These are phyloP conservation scores for Sporothrix sp. DNA, from an alignment of 2,329 filamentous ascomycete species.

Conservation along the genomic window DNA sequence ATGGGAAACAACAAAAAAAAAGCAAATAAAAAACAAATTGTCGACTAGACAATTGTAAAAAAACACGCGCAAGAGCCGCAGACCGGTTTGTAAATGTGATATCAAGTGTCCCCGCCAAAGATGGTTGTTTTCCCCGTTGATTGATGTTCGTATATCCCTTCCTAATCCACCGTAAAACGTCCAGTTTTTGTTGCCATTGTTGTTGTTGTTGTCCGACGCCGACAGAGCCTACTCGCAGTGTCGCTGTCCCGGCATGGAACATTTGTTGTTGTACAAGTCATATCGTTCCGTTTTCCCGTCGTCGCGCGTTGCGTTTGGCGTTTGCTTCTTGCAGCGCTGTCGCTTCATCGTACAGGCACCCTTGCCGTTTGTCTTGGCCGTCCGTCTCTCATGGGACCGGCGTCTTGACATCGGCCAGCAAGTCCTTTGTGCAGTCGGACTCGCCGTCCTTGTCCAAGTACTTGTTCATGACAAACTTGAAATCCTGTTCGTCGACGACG, in stretches of 20 bases:
- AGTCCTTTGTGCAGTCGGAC: conserved; percentile 2
- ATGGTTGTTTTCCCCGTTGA: neutral
- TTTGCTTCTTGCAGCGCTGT: no score
- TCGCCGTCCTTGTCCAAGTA: conserved; percentile 38
- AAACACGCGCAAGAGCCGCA: neutral
- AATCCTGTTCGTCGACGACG: conserved; percentile 80
- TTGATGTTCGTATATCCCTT: no score
- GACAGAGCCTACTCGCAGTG: no score
- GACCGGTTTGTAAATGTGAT: conserved; percentile 6
- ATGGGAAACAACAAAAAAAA: neutral
- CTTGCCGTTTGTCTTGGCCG: no score
- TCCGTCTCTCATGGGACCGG: neutral
- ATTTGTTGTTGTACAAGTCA: neutral
- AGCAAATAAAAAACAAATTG: neutral
- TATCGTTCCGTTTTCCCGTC: no score
- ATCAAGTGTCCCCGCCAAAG: neutral
- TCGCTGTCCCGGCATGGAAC: no score
- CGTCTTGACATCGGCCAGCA: neutral
- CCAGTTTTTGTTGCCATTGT: no score
- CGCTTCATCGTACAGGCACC: neutral
- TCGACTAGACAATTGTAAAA: conserved; percentile 6
- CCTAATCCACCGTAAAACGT: no score
- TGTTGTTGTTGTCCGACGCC: neutral
- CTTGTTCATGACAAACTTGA: conserved; percentile 66
- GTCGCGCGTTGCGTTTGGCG: no score